Evolutionary conservation across 495 filamentous ascomycete species (phyloP).

Genomic region (Hyphodiscus hymeniophilus): DNA sequence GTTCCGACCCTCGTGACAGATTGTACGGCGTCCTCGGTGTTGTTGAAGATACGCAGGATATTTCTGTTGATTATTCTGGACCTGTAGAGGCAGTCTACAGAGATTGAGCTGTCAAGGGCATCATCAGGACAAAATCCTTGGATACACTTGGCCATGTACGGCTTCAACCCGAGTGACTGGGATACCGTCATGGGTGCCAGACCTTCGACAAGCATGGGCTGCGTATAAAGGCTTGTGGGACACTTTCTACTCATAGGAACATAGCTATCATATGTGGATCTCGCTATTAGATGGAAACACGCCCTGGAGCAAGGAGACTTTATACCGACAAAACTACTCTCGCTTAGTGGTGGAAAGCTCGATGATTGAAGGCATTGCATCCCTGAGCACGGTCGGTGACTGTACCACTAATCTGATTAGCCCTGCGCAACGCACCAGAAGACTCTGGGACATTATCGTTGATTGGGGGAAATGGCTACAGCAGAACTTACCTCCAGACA

Average conservation of each 20-base stretch:
- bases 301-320: no score
- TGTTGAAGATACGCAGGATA: neutral
- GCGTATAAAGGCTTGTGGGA: neutral
- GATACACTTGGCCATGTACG: neutral
- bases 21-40: neutral
- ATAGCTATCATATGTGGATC: no score
- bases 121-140: neutral
- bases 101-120: neutral
- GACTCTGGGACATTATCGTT: neutral
- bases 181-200: slow-evolving; percentile 3
- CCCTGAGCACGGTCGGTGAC: neutral
- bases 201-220: neutral
- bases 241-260: neutral
- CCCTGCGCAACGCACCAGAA: neutral
- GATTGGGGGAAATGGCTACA: neutral
- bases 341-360: neutral
- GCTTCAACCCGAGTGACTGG: neutral
- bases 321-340: neutral
- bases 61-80: neutral
- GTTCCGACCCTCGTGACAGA: slow-evolving; percentile 1
- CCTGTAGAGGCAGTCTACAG: neutral
- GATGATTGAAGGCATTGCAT: neutral
- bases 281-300: no score
- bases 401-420: neutral
- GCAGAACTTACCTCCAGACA: neutral